Conservation (phyloP, 768 basidiomycete species). For the Chiua virens region DNA sequence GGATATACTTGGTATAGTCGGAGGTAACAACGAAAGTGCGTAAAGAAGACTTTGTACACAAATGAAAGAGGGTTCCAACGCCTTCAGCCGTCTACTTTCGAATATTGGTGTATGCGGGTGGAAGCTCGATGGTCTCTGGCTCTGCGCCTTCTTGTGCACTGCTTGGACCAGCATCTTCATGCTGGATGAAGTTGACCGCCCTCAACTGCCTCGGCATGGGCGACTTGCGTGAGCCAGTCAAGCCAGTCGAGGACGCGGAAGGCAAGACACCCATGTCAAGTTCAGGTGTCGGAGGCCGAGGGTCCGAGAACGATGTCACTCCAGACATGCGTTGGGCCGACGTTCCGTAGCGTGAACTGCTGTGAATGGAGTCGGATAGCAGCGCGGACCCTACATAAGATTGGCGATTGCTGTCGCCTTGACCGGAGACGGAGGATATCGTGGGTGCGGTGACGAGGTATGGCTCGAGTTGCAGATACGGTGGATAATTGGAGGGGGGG, state of each 20-base stretch:
- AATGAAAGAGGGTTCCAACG: background rate
- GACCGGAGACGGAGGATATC: slow-evolving; percentile 38
- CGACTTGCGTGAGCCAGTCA: slow-evolving; percentile 36
- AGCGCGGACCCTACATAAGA: slow-evolving; percentile 22
- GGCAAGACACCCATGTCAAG: slow-evolving; percentile 17
- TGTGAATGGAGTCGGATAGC: slow-evolving; percentile 13
- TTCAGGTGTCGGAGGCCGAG: slow-evolving; percentile 51
- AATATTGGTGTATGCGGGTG: slow-evolving; percentile 79
- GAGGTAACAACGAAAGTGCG: slow-evolving; percentile 1
- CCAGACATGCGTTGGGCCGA: slow-evolving; percentile 28
- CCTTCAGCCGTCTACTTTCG: slow-evolving; percentile 7
- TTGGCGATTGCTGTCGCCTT: slow-evolving; percentile 22
- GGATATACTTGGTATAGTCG: slow-evolving; percentile 5
- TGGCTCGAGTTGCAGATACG: slow-evolving; percentile 75
- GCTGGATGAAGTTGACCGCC: slow-evolving; percentile 79
- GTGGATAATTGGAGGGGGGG: slow-evolving; percentile 46
- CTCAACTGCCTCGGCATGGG: slow-evolving; percentile 51
- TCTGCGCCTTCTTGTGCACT: slow-evolving; percentile 37
- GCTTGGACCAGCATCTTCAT: slow-evolving; percentile 72
- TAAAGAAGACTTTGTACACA: background rate
- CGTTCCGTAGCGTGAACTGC: slow-evolving; percentile 27
- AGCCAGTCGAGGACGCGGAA: slow-evolving; percentile 18
- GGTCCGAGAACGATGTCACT: slow-evolving; percentile 31
- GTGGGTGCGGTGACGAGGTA: slow-evolving; percentile 70
- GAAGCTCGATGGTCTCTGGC: slow-evolving; percentile 77